These are phyloP conservation scores for Sutorius eximius DNA, from an alignment of 1,284 basidiomycete species.

Conservation along the genomic window DNA sequence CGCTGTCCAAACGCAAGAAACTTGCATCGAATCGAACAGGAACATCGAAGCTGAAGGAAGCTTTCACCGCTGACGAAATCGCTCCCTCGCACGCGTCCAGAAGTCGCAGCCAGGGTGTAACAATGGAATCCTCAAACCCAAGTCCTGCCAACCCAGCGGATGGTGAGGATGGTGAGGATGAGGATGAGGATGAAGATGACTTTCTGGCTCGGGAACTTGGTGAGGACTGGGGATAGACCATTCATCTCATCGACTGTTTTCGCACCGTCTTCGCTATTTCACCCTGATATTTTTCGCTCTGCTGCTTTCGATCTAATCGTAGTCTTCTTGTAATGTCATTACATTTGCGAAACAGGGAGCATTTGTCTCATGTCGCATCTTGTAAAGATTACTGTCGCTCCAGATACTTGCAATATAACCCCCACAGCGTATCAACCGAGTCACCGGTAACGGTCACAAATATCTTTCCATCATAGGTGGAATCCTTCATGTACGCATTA, in stretches of 20 bases:
- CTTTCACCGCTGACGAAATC: constrained; percentile 62
- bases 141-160: constrained; percentile 27
- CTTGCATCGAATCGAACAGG: constrained; percentile 61
- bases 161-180: constrained; percentile 43
- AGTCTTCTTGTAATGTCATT: constrained; percentile 22
- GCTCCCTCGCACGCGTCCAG: constrained; percentile 30
- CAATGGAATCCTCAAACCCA: constrained; percentile 14
- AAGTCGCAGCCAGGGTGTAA: constrained; percentile 30
- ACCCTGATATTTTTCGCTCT: constrained; percentile 8
- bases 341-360: not conserved
- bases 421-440: constrained; percentile 56
- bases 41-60: constrained; percentile 65
- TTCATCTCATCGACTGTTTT: not conserved
- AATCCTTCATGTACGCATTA: constrained; percentile 53
- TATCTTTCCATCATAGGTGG: constrained; percentile 47
- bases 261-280: not conserved
- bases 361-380: not conserved
- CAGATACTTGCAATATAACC: constrained; percentile 46
- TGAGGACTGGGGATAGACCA: constrained; percentile 65
- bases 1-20: constrained; percentile 76
- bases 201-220: constrained; percentile 73
- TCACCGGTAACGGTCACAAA: constrained; percentile 55
- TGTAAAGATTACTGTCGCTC: constrained; percentile 18
- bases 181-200: constrained; percentile 52
- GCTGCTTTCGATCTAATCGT: constrained; percentile 23